Evolutionary conservation across 441 rosid genomes (phyloP).

Genomic region (Brassica balearica): DNA sequence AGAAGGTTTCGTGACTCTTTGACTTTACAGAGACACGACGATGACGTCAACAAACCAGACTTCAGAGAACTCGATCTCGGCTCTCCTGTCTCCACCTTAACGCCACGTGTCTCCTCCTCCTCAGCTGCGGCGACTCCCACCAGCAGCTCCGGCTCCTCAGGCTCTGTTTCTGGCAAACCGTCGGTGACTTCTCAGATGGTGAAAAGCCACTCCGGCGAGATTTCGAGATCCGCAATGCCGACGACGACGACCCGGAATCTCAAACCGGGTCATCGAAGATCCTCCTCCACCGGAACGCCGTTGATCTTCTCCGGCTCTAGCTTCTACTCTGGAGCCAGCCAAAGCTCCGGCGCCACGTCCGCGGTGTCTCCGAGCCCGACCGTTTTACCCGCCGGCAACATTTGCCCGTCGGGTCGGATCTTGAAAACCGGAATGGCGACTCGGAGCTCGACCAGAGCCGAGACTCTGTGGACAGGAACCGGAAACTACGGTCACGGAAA

Average conservation of each 20-base stretch:
- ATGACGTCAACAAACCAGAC: constrained; percentile 68
- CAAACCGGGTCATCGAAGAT: constrained; percentile 72
- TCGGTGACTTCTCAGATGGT: constrained; percentile 33
- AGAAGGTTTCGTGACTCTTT: constrained; percentile 48
- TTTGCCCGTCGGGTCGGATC: constrained; percentile 78
- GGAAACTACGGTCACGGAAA: constrained; percentile 80
- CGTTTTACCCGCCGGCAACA: constrained; percentile 64
- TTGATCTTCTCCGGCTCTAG: constrained; percentile 69
- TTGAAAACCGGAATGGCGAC: constrained; percentile 54
- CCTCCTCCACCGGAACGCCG: constrained; percentile 68
- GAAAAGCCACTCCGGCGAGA: constrained; percentile 44
- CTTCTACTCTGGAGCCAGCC: constrained; percentile 37
- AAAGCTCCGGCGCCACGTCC: constrained; percentile 37
- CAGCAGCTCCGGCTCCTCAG: constrained; percentile 50
- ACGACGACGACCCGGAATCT: constrained; percentile 32
- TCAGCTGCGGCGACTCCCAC: constrained; percentile 50
- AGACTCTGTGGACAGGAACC: constrained; percentile 58
- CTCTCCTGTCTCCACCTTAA: constrained; percentile 67
- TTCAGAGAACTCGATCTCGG: constrained; percentile 72
- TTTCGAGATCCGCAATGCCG: constrained; percentile 46
- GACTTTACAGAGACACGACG: constrained; percentile 22
- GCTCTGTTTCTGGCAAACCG: constrained; percentile 56
- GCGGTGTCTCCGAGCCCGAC: constrained; percentile 45
- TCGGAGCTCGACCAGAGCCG: constrained; percentile 48
- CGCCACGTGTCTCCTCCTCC: constrained; percentile 47